Evolutionary conservation across 2,329 filamentous ascomycete genomes (phyloP).

Genomic region (Botrytis tulipae): DNA sequence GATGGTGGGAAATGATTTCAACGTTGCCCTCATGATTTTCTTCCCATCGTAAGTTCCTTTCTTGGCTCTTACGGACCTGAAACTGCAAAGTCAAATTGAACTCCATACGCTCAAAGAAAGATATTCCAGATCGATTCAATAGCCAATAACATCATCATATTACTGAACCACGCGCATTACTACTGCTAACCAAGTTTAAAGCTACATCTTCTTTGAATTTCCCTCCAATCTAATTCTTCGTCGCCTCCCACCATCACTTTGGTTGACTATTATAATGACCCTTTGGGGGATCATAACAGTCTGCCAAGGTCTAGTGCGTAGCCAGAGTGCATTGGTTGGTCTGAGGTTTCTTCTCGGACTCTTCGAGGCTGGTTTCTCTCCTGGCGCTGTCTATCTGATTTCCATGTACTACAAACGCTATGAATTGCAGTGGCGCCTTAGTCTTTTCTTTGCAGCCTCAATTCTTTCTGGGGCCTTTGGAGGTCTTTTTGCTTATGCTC

Average conservation of each 20-base stretch:
- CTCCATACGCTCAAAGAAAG: not conserved
- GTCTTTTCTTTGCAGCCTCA: slow-evolving; percentile 53
- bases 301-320: slow-evolving; percentile 39
- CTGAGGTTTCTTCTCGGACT: slow-evolving; percentile 65
- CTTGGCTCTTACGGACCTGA: not conserved
- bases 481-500: slow-evolving; percentile 54
- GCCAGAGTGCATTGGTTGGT: slow-evolving; percentile 63
- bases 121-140: not conserved
- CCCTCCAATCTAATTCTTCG: slow-evolving; percentile 35
- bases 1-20: slow-evolving; percentile 46
- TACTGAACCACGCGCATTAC: not conserved
- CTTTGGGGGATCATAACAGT: slow-evolving; percentile 44
- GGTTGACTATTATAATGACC: slow-evolving; percentile 43
- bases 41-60: slow-evolving; percentile 24
- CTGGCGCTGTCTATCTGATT: slow-evolving; percentile 49
- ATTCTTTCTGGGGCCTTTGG: slow-evolving; percentile 55
- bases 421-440: slow-evolving; percentile 51
- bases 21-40: slow-evolving; percentile 52
- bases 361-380: slow-evolving; percentile 57
- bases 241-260: slow-evolving; percentile 42
- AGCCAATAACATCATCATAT: not conserved
- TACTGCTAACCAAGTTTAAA: not conserved
- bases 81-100: not conserved
- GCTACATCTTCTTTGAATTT: slow-evolving; percentile 42
- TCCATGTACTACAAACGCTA: slow-evolving; percentile 51